These are phyloP conservation scores for Collybia sp. DNA, from an alignment of 768 basidiomycete species.

Conservation along the genomic window DNA sequence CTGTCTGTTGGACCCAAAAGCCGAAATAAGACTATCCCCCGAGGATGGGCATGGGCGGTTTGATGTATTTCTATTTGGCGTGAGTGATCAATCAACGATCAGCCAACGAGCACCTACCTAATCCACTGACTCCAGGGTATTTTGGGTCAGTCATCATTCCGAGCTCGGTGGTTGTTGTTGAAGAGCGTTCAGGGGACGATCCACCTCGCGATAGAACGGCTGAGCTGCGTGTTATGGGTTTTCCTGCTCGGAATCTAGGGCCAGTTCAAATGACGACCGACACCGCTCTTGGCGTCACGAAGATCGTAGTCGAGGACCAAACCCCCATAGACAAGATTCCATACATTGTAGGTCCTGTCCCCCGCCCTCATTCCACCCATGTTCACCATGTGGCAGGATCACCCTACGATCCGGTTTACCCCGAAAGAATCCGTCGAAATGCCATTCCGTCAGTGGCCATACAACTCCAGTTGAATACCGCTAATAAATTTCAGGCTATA, in stretches of 20 bases:
- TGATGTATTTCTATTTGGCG: conserved; percentile 89
- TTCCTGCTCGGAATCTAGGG: conserved; percentile 82
- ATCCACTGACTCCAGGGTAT: conserved; percentile 45
- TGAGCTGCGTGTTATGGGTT: conserved; percentile 82
- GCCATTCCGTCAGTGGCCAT: conserved; percentile 77
- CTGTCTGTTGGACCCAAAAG: conserved; percentile 94
- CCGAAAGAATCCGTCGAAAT: conserved; percentile 91
- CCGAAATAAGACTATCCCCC: conserved; percentile 61
- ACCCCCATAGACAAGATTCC: conserved; percentile 69
- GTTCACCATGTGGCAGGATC: conserved; percentile 50
- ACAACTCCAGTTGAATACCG: background rate
- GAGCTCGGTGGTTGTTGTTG: no score
- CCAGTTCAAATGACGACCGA: conserved; percentile 98
- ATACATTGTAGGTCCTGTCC: conserved; percentile 52
- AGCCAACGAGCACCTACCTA: no score
- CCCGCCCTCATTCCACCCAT: background rate
- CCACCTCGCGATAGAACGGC: conserved; percentile 92
- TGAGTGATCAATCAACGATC: conserved; percentile 23
- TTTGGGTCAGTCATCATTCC: conserved; percentile 34
- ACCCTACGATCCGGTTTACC: conserved; percentile 88
- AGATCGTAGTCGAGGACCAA: conserved; percentile 74
- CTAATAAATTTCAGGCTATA: conserved; percentile 34
- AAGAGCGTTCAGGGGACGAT: conserved; percentile 68
- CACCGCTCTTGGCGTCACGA: conserved; percentile 90
- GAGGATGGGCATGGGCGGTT: conserved; percentile 75